phyloP scores from a whole-genome alignment of 2,329 filamentous ascomycete genomes.

The Verticillium zaregamsianum region DNA sequence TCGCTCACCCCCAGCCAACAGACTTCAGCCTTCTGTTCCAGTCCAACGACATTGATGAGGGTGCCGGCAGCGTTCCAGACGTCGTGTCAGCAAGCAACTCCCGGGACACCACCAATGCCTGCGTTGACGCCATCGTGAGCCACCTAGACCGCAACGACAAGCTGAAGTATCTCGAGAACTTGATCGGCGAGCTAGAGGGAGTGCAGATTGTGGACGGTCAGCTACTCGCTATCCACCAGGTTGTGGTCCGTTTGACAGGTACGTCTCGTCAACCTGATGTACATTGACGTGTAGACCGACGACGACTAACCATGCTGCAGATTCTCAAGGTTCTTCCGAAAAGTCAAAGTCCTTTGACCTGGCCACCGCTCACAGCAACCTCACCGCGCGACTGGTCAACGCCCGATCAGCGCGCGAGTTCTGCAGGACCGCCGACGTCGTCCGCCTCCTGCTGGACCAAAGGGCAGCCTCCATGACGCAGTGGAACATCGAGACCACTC shows the following conservation, averaged over 20 bases:
- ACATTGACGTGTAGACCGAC: neutral
- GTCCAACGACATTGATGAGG: neutral
- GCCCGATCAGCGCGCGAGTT: slow-evolving; percentile 26
- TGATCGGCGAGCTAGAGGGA: slow-evolving; percentile 27
- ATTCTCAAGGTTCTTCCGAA: slow-evolving; percentile 4
- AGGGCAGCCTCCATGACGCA: slow-evolving; percentile 48
- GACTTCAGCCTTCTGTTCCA: slow-evolving; percentile 21
- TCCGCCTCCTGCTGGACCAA: slow-evolving; percentile 44
- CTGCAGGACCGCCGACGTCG: slow-evolving; percentile 33
- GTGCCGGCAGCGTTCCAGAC: slow-evolving; percentile 2
- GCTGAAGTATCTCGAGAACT: slow-evolving; percentile 32
- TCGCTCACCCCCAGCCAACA: slow-evolving; percentile 27
- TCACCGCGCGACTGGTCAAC: slow-evolving; percentile 27
- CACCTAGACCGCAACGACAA: slow-evolving; percentile 25
- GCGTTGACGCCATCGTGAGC: slow-evolving; percentile 25
- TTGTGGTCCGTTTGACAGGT: slow-evolving; percentile 36
- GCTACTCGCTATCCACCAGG: slow-evolving; percentile 37
- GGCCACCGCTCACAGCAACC: slow-evolving; percentile 34
- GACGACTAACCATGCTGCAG: slow-evolving; percentile 5
- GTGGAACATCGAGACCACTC: slow-evolving; percentile 52
- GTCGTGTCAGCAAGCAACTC: slow-evolving; percentile 6
- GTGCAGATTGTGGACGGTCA: slow-evolving; percentile 31
- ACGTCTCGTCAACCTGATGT: slow-evolving; percentile 10
- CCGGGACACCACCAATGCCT: slow-evolving; percentile 21
- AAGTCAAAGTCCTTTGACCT: slow-evolving; percentile 29